These are phyloP conservation scores for Thelonectria rubi DNA, from an alignment of 2,329 filamentous ascomycete species.

Conservation along the genomic window DNA sequence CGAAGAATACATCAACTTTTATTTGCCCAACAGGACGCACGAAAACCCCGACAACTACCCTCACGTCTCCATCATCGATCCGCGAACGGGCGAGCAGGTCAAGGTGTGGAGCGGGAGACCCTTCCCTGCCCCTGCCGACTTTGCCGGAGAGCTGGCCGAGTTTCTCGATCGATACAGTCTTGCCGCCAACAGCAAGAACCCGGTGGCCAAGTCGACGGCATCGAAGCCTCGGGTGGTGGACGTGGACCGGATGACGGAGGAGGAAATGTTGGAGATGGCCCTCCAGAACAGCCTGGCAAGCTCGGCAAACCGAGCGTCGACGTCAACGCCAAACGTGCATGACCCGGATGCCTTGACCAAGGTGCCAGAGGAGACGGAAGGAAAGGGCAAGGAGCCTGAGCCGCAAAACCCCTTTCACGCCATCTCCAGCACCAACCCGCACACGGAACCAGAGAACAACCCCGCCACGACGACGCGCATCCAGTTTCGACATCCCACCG, in stretches of 20 bases:
- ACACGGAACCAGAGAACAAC: constrained; percentile 78
- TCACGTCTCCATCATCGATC: constrained; percentile 95
- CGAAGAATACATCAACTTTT: constrained; percentile 86
- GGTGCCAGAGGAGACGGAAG: constrained; percentile 59
- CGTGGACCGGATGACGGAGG: constrained; percentile 90
- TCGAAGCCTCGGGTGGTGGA: constrained; percentile 76
- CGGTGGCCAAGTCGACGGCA: constrained; percentile 73
- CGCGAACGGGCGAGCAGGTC: constrained; percentile 94
- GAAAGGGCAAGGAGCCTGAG: constrained; percentile 63
- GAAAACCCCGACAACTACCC: constrained; percentile 92
- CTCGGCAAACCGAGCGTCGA: constrained; percentile 46
- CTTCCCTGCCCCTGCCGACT: constrained; percentile 79
- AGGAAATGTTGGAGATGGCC: constrained; percentile 96
- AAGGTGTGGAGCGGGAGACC: constrained; percentile 93
- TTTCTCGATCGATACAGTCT: constrained; percentile 98
- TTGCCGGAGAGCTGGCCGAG: constrained; percentile 90
- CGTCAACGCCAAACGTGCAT: constrained; percentile 63
- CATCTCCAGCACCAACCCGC: constrained; percentile 77
- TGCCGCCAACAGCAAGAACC: constrained; percentile 88
- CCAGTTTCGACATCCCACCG: constrained; percentile 87
- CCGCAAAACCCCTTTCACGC: constrained; percentile 64
- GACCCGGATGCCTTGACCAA: constrained; percentile 93
- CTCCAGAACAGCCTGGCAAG: constrained; percentile 85
- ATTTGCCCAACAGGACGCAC: constrained; percentile 75
- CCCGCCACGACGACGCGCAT: constrained; percentile 83